Base-by-base conservation (phyloP, 2,329 filamentous ascomycete genomes). In the Phaeosphaeriaceae sp. region DNA sequence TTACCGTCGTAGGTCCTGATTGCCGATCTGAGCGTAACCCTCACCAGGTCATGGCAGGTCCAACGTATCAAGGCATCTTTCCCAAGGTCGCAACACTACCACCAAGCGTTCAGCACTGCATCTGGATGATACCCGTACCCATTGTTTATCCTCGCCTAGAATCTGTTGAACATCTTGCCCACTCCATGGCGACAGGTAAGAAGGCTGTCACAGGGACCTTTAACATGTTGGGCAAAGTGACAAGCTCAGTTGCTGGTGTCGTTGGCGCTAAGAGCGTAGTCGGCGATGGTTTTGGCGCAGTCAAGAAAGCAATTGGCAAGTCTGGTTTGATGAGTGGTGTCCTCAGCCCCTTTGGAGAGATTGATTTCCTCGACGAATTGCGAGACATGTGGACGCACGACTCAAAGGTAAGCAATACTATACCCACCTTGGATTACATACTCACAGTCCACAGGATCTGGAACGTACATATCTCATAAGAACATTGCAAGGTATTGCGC, bases 371-470 rank as follows among this genome's bases (percentile, higher is more conserved):
- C 44, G 94, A 99, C 75, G 94, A 97, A 69, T 78, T 97, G 50
- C 87, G 93, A 68, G 94, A 99, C 72, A 88, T 96, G 80, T 99
- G 94, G 94, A 99, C 94, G 17, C 94, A 99, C 68, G 93, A 97
- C 42, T 92, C 89, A 43, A 99, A 97, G 79, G 84, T 86, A 73
- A 51, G 64, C 42, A 11, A n/a, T 6, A 7, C 8, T 15, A 17
- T n/a, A 18, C 29, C 23, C 15, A 36, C 26, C 30, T 32, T 26
- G 32, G 40, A 48, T 46, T 16, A 49, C n/a, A 32, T 41, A 40
- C 56, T 60, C 49, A 68, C 49, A 30, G 13, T 4, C 18, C 26
- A 23, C 59, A 87, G 82, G 94, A 99, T 64, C 85, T 99, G 33
- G 94, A 99, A 76, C 83, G 94, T 48, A 99, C 94, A 6, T 99